Conservation (phyloP, 192 early-diverging fungal genomes). For the Coemansia sp. region DNA sequence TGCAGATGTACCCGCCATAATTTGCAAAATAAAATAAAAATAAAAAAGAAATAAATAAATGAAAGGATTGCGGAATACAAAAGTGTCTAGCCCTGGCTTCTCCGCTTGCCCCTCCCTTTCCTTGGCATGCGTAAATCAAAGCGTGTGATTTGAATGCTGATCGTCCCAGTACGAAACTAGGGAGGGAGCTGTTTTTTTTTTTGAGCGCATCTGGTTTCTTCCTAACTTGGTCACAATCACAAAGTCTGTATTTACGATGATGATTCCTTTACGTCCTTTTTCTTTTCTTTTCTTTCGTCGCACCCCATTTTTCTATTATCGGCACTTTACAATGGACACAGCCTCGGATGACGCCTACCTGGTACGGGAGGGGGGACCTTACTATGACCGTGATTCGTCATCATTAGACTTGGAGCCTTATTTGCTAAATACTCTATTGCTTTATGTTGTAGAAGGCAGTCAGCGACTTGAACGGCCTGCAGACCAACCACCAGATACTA, state of each 20-base stretch:
- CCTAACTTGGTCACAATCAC: not conserved
- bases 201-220: not conserved
- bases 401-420: too few relatives aligned
- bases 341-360: not conserved
- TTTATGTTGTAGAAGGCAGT: conserved; percentile 68
- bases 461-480: conserved; percentile 76
- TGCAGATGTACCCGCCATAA: conserved; percentile 32
- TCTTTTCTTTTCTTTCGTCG: conserved; percentile 1
- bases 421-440: not conserved
- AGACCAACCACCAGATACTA: conserved; percentile 83
- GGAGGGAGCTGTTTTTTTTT: not conserved
- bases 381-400: too few relatives aligned
- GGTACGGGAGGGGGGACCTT: not conserved
- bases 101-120: not conserved
- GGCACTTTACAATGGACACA: not conserved
- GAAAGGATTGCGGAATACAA: not conserved
- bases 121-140: conserved; percentile 1
- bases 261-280: not conserved
- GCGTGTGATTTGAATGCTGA: not conserved
- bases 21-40: not conserved
- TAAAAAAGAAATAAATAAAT: not conserved
- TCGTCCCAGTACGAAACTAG: not conserved
- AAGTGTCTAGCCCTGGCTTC: not conserved
- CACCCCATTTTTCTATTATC: not conserved
- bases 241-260: not conserved